Base-by-base conservation (phyloP, 2,329 filamentous ascomycete species). In the Aspergillus calidoustus region DNA sequence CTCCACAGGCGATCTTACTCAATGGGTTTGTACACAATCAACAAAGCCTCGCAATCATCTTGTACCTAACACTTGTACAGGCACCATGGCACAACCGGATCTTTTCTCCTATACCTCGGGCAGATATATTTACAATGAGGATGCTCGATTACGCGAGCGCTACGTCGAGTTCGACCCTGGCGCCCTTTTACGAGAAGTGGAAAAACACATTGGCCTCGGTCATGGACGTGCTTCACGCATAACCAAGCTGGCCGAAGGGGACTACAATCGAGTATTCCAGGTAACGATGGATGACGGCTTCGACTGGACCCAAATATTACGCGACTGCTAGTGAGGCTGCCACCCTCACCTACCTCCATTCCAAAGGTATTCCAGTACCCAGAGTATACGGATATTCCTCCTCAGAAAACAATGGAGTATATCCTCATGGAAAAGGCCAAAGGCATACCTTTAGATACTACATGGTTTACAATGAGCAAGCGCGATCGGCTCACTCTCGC, bases 281-380 rank as follows among this genome's bases (percentile, higher is more conserved):
- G 8, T 65, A 19, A 64, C 65, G 1, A 63, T 63, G 47, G 28
- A 65, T 11, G 64, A 66, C 57, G 66, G 64, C 11, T 62, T 47
- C 9, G 44, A 65, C 17, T 57, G 64, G 55, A 1, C 63, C 59
- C 1, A 66, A 51, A 38, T 38, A 56, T 60, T 25, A 65, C 58
- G 60, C 66, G 17, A 70, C 69, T 28, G 70, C 68, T 5, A 72
- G 64, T 52, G 68, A 73, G 64, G 69, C 63, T 34, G 69, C 69
- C 7, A 71, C 70, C 13, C 50, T 68, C 8, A 41, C 60, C 2
- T 67, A 67, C 46, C 59, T 73, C 7, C 64, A 58, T 25, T 67
- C 64, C 4, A 66, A 66, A 46, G 66, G 63, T 15, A 60, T 70
- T 6, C 67, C 68, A 7, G 67, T 70, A 3, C 65, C 65, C 11